Conservation (phyloP, 176 grass and related monocot genomes). For the Phragmites australis region DNA sequence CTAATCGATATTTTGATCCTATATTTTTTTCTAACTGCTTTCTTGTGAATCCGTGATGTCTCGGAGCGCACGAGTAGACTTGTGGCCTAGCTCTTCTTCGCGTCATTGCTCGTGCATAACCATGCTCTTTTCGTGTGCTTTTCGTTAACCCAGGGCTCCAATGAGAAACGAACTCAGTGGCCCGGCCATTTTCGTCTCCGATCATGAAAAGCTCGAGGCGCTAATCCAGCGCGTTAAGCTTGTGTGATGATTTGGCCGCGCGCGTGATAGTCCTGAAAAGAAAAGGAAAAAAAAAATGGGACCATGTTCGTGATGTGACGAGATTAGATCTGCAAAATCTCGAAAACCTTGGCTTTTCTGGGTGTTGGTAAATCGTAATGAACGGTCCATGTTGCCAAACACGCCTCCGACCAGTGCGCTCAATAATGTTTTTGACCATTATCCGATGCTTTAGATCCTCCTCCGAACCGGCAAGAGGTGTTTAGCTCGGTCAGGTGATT, state of each 20-base stretch:
- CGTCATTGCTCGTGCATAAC: background rate
- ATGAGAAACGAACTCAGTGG: background rate
- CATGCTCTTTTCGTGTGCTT: slow-evolving; percentile 8
- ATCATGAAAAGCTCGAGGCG: background rate
- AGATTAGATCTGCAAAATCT: slow-evolving; percentile 12
- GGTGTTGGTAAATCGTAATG: background rate
- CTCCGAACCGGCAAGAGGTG: too few species aligned
- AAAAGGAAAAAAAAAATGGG: background rate
- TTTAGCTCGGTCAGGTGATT: background rate
- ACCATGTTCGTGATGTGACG: background rate
- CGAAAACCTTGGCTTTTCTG: background rate
- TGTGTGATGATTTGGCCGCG: background rate
- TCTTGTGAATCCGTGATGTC: slow-evolving; percentile 8
- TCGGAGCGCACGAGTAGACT: background rate
- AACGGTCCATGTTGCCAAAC: slow-evolving; percentile 13
- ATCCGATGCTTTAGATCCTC: background rate
- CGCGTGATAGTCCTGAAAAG: background rate
- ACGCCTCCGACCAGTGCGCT: slow-evolving; percentile 6
- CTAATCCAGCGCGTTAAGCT: background rate
- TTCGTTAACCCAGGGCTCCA: background rate
- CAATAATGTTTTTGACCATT: background rate
- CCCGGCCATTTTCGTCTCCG: background rate
- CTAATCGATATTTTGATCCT: too few species aligned
- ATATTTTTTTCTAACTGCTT: background rate
- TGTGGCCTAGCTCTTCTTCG: too few species aligned